Evolutionary conservation across 805 yeast genomes (phyloP).

Genomic region (Candida suzukii): DNA sequence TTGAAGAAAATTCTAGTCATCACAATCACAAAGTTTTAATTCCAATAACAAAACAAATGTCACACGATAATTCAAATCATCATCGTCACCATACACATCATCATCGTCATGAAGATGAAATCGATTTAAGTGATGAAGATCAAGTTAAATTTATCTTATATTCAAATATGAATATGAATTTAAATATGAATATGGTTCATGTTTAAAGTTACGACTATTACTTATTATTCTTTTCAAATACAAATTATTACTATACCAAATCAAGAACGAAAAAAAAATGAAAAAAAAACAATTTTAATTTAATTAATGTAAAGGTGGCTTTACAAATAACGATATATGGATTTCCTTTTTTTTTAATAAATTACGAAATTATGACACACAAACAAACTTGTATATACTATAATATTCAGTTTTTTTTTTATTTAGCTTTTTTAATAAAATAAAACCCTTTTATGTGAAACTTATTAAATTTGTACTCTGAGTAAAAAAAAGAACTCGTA

Average conservation of each 20-base stretch:
- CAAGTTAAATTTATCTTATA: background rate
- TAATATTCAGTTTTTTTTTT: background rate
- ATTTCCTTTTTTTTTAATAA: too few species aligned
- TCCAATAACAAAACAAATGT: background rate
- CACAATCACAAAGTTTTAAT: too few species aligned
- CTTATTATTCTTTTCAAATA: too few species aligned
- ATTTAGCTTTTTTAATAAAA: too few species aligned
- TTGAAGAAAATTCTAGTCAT: background rate
- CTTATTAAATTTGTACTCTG: too few species aligned
- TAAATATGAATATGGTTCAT: background rate
- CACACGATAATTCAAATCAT: background rate
- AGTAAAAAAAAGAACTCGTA: too few species aligned
- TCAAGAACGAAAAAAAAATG: too few species aligned
- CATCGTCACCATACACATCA: background rate
- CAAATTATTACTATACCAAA: too few species aligned
- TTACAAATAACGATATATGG: background rate
- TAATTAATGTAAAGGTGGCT: slow-evolving; percentile 2
- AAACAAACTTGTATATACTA: background rate
- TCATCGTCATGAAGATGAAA: background rate
- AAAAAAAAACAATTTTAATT: too few species aligned
- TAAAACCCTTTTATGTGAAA: too few species aligned
- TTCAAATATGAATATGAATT: background rate
- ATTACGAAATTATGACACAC: background rate
- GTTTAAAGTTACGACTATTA: too few species aligned
- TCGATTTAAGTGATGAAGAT: background rate